These are phyloP conservation scores for Centrapalus pauciflorus DNA, from an alignment of 129 eudicot genomes.

Conservation along the genomic window DNA sequence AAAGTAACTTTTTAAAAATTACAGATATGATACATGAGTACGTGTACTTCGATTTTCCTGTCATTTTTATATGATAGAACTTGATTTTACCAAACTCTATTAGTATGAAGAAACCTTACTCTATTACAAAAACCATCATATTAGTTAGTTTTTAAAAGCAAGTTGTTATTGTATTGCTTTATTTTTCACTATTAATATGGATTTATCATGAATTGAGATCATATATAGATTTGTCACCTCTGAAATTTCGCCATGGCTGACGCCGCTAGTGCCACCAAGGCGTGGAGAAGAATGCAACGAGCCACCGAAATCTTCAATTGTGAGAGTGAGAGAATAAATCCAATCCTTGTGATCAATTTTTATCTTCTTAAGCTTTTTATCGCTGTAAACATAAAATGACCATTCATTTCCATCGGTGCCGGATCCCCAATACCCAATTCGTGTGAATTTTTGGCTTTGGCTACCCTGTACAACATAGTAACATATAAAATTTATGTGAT, in stretches of 20 bases:
- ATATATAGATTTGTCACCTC: neutral
- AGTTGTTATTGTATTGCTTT: too few species aligned
- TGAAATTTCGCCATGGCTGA: neutral
- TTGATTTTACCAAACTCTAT: too few species aligned
- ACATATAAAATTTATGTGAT: neutral
- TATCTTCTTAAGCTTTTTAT: neutral
- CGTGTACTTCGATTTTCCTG: too few species aligned
- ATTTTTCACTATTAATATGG: too few species aligned
- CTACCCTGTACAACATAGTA: neutral
- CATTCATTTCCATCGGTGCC: constrained; percentile 1
- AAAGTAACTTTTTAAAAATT: too few species aligned
- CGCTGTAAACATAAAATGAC: neutral
- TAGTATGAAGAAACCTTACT: too few species aligned
- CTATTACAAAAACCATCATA: too few species aligned
- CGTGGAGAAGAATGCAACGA: neutral
- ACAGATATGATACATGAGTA: too few species aligned
- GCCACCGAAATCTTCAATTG: neutral
- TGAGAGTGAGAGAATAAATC: constrained; percentile 1
- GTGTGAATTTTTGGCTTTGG: neutral
- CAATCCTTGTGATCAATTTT: neutral
- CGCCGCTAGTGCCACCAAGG: neutral
- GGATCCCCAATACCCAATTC: neutral
- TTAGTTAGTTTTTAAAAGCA: too few species aligned
- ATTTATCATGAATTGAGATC: too few species aligned
- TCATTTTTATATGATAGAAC: too few species aligned